Conservation (phyloP, 495 filamentous ascomycete species). For the Tirmania nivea region DNA sequence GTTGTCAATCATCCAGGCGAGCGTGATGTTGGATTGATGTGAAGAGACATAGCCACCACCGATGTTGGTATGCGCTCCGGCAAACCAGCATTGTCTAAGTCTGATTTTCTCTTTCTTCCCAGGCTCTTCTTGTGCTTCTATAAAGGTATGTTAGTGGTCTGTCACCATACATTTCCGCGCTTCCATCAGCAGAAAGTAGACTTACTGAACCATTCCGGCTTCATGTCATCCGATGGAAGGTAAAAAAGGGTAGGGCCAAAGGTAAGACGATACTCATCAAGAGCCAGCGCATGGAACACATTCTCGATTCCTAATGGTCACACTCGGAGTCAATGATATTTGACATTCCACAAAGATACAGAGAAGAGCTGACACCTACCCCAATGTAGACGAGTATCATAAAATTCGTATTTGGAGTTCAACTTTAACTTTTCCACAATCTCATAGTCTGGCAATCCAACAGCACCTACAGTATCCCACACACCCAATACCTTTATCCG, state of each 20-base stretch:
- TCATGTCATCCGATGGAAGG: constrained; percentile 10
- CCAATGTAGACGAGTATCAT: not conserved
- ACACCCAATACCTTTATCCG: constrained; percentile 32
- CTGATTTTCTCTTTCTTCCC: not conserved
- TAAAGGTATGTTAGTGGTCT: not conserved
- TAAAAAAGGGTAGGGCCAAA: constrained; percentile 44
- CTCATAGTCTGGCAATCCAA: constrained; percentile 27
- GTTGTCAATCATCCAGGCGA: constrained; percentile 29
- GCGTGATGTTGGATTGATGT: constrained; percentile 23
- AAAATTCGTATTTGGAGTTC: constrained; percentile 7
- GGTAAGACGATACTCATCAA: constrained; percentile 42
- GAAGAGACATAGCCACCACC: constrained; percentile 28
- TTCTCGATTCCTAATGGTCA: constrained; percentile 29
- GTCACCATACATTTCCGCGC: not conserved
- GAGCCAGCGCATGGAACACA: constrained; percentile 52
- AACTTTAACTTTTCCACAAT: not conserved
- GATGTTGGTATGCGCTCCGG: constrained; percentile 31
- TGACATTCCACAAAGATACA: constrained; percentile 1
- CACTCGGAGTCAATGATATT: not conserved
- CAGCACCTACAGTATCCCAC: constrained; percentile 39
- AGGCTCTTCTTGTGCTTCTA: not conserved
- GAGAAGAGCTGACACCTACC: not conserved
- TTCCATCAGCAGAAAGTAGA: too few species aligned
- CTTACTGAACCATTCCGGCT: not conserved
- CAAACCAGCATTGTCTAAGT: constrained; percentile 31